Evolutionary conservation across 495 filamentous ascomycete genomes (phyloP).

Genomic region (Amphirosellinia nigrospora): DNA sequence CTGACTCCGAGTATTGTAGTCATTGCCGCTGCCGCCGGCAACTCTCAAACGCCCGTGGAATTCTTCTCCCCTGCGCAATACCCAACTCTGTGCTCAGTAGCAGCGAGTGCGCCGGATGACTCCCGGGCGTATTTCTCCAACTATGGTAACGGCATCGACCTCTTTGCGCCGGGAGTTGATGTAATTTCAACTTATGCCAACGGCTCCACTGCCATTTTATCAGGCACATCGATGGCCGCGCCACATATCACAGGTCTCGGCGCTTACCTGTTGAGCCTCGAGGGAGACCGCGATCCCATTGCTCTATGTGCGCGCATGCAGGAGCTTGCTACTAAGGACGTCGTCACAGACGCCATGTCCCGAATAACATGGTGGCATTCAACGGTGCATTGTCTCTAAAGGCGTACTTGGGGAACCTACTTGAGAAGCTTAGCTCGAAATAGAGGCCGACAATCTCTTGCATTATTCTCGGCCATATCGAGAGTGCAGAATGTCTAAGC

Average conservation of each 20-base stretch:
- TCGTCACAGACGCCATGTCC: conserved; percentile 34
- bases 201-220: conserved; percentile 46
- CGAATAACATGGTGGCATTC: conserved; percentile 39
- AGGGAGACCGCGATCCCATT: conserved; percentile 36
- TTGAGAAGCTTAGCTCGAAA: neutral
- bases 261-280: conserved; percentile 52
- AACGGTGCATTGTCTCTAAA: conserved; percentile 34
- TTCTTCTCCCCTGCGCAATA: conserved; percentile 55
- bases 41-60: conserved; percentile 40
- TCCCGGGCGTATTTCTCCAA: conserved; percentile 59
- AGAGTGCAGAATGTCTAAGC: neutral
- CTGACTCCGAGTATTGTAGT: too few species aligned
- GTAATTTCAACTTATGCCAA: conserved; percentile 45
- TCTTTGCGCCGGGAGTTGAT: conserved; percentile 50
- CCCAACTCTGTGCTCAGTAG: conserved; percentile 58
- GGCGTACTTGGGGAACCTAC: neutral
- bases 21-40: conserved; percentile 54
- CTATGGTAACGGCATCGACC: conserved; percentile 56
- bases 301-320: conserved; percentile 42
- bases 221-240: conserved; percentile 60
- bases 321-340: conserved; percentile 38
- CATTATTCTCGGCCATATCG: neutral
- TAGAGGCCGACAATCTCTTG: neutral
- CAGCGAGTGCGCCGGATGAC: conserved; percentile 49
- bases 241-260: conserved; percentile 59